Evolutionary conservation across 202 grass and related monocot genomes (phyloP).

Genomic region (Setaria viridis): DNA sequence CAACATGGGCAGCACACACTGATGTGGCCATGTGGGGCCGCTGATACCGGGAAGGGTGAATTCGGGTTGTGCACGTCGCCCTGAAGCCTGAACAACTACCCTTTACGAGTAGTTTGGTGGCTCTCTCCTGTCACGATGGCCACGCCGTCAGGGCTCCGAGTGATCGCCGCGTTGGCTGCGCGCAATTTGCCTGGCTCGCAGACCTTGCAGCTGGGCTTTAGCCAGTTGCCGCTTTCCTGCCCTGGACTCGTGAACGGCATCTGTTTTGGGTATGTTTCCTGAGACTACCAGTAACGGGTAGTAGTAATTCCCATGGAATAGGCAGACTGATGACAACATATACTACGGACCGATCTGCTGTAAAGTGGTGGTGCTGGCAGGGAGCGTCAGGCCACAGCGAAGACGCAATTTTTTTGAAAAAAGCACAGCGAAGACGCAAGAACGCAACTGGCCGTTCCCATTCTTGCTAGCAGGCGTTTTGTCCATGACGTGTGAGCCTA

Average conservation of each 20-base stretch:
- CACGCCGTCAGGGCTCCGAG: not conserved
- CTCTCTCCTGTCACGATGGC: conserved; percentile 32
- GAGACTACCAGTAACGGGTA: not conserved
- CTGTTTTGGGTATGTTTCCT: conserved; percentile 15
- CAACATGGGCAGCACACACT: conserved; percentile 2
- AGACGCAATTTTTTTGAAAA: not conserved
- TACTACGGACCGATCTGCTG: not conserved
- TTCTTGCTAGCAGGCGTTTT: not conserved
- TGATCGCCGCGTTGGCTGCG: not conserved
- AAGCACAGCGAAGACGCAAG: not conserved
- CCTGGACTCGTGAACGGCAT: not conserved
- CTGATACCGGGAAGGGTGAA: not conserved
- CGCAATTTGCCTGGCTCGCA: conserved; percentile 10
- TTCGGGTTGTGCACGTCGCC: not conserved
- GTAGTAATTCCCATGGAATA: not conserved
- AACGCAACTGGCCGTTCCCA: not conserved
- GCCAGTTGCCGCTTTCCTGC: not conserved
- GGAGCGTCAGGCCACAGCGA: not conserved
- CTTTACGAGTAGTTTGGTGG: not conserved
- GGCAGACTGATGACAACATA: not conserved
- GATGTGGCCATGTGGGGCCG: not conserved
- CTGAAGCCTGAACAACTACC: not conserved
- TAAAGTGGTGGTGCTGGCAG: not conserved
- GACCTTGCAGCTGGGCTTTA: conserved; percentile 1
- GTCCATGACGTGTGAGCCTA: not conserved